These are phyloP conservation scores for Pseudopediastrum boryanum DNA, from an alignment of 139 green algal species.

Conservation along the genomic window DNA sequence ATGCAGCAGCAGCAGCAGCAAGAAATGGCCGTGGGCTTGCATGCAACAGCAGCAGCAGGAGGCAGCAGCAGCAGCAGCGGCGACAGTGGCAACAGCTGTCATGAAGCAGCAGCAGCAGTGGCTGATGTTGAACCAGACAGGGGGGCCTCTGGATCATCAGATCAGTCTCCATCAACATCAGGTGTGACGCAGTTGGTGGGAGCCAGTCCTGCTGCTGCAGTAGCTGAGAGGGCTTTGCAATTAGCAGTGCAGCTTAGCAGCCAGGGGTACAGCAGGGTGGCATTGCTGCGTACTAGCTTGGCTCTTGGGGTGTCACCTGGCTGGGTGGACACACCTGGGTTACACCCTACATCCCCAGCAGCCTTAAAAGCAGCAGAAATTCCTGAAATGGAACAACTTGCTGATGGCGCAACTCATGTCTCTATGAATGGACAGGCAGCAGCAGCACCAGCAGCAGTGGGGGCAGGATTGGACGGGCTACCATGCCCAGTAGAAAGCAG, in stretches of 20 bases:
- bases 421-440: neutral
- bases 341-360: too few relatives aligned
- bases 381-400: neutral
- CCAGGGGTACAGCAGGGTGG: neutral
- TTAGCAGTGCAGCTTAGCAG: neutral
- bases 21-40: neutral
- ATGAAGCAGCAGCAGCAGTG: neutral
- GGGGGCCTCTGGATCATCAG: neutral
- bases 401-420: neutral
- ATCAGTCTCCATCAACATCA: neutral
- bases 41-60: neutral
- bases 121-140: neutral
- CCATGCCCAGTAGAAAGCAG: too few relatives aligned
- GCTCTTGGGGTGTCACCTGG: neutral
- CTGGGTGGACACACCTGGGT: neutral
- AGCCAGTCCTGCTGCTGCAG: neutral
- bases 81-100: neutral
- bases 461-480: too few relatives aligned
- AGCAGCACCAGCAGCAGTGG: neutral
- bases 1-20: neutral
- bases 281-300: conserved; percentile 36
- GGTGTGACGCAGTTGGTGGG: neutral
- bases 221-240: neutral
- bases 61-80: neutral
- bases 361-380: too few relatives aligned